Evolutionary conservation across 2,329 filamentous ascomycete genomes (phyloP).

Genomic region (Colletotrichum plurivorum): DNA sequence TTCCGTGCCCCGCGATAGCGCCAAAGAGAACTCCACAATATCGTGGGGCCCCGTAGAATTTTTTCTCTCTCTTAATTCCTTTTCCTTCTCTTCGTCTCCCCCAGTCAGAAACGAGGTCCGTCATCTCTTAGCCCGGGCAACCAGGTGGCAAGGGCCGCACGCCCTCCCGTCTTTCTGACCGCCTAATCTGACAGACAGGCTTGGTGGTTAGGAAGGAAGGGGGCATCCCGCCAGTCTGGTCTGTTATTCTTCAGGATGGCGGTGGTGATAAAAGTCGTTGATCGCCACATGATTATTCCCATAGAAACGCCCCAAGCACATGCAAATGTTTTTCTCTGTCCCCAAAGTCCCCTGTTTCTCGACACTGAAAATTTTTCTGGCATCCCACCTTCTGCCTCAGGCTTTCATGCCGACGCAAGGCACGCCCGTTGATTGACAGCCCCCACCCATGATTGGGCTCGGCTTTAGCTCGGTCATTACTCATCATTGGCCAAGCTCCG

Average conservation of each 20-base stretch:
- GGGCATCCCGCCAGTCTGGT: too few relatives aligned
- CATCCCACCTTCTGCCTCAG: background rate
- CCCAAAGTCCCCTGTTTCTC: too few relatives aligned
- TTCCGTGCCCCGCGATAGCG: constrained; percentile 17
- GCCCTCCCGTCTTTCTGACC: constrained; percentile 30
- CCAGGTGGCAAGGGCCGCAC: constrained; percentile 30
- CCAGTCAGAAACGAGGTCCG: background rate
- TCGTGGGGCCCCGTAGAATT: constrained; percentile 38
- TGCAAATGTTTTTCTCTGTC: too few relatives aligned
- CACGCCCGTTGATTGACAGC: background rate
- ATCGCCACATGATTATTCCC: too few relatives aligned
- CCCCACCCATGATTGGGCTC: background rate
- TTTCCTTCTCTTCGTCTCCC: background rate
- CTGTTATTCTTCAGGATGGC: too few relatives aligned
- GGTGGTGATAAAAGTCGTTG: too few relatives aligned
- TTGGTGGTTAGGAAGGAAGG: too few relatives aligned
- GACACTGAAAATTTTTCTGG: too few relatives aligned
- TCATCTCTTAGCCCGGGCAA: constrained; percentile 27
- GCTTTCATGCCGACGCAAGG: background rate
- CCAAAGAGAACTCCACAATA: constrained; percentile 27
- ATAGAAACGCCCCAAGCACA: too few relatives aligned
- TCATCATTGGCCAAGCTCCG: background rate
- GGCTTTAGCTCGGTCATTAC: constrained; percentile 25
- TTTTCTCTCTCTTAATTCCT: constrained; percentile 16
- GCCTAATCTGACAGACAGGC: constrained; percentile 2